Base-by-base conservation (phyloP, 257 asterid genomes). In the Nicotiana tomentosiformis region DNA sequence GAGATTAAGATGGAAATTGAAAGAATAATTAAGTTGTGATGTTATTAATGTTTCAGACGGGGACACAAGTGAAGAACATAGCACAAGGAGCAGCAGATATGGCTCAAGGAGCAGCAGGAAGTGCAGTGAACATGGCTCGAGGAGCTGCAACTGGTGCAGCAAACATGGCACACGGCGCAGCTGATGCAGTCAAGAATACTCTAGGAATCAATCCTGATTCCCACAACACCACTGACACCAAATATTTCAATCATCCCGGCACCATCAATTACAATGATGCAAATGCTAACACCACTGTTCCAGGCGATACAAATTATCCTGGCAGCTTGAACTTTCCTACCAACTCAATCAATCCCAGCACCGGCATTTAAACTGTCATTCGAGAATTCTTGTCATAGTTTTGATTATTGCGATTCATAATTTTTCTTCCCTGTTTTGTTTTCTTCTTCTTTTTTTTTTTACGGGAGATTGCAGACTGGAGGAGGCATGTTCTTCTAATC, bases 41-140 rank as follows among this genome's bases (percentile, higher is more conserved):
- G 14, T 60, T 79, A 78, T 33, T 5, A 33, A 17, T 14, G 0
- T 35, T 18, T 76, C 83, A 89, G 74, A 91, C 98, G 0, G 98
- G 97, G 4, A 93, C 90, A 46, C 95, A 92, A 66, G 85, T 92
- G 82, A 93, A 82, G 88, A 92, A 89, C 11, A 87, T 90, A 90
- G 95, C 94, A 37, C 92, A 90, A 26, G 96, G 93, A 37, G 96
- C 90, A 1, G 89, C 90, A 51, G 88, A 87, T 9, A 86, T 88
- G 1, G 93, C 90, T 2, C 92, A 90, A 26, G 96, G 93, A 37
- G 96, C 90, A 1, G 89, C 90, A 51, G 88, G 85, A 18, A 89
- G 92, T 8, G 91, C 89, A 5, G 86, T 86, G 65, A 90, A 67
- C 88, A 82, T 90, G 0, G 93, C 93, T 18, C 88, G 84, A 3